Conservation (phyloP, 2,329 filamentous ascomycete genomes). For the Claviceps sp. region DNA sequence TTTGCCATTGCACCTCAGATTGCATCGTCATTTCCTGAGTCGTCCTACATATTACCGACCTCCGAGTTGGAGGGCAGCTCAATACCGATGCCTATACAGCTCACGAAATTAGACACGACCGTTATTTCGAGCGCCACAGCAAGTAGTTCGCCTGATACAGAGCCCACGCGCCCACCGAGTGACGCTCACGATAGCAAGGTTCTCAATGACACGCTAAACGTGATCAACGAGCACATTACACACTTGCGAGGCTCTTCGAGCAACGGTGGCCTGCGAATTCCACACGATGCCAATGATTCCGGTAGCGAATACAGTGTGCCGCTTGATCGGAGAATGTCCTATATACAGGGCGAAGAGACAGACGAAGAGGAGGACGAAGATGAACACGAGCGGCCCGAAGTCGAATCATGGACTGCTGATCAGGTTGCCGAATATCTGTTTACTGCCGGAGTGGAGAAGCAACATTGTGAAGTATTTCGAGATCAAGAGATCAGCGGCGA, state of each 20-base stretch:
- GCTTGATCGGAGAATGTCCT: conserved; percentile 64
- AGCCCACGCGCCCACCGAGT: conserved; percentile 25
- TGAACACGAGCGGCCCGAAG: conserved; percentile 55
- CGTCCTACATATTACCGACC: conserved; percentile 17
- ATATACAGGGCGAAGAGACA: conserved; percentile 87
- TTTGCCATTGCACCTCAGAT: conserved; percentile 11
- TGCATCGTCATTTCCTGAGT: conserved; percentile 20
- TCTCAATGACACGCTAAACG: conserved; percentile 86
- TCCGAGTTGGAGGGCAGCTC: conserved; percentile 13
- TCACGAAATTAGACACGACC: conserved; percentile 22
- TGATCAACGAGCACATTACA: conserved; percentile 94
- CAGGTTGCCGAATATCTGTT: conserved; percentile 86
- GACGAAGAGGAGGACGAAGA: conserved; percentile 87
- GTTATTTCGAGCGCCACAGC: conserved; percentile 15
- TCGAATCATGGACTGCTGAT: conserved; percentile 64
- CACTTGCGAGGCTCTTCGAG: conserved; percentile 52
- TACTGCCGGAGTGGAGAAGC: conserved; percentile 69
- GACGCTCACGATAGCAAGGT: conserved; percentile 50
- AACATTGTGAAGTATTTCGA: conserved; percentile 85
- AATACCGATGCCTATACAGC: conserved; percentile 32
- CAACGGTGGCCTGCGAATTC: conserved; percentile 36
- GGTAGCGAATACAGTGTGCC: conserved; percentile 83
- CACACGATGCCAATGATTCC: conserved; percentile 57
- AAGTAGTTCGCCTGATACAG: conserved; percentile 15
- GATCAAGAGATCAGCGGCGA: conserved; percentile 95